phyloP scores from a whole-genome alignment of 228 moss, liverwort and hornwort genomes.

The Sphagnum magellanicum region DNA sequence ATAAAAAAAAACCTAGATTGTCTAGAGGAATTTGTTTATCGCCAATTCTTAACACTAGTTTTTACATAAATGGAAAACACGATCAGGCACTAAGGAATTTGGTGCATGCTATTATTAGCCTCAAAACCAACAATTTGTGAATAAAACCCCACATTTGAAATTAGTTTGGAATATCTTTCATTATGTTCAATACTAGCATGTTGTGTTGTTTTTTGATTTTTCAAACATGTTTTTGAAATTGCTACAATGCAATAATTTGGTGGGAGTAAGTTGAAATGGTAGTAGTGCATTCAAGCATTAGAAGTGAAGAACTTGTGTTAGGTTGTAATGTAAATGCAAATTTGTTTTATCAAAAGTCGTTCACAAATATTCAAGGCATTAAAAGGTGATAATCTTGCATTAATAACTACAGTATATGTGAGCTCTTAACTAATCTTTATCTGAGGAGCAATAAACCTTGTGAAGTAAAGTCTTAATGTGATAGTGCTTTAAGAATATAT shows the following conservation, averaged over 20 bases:
- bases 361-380: slow-evolving; percentile 78
- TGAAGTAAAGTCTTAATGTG: slow-evolving; percentile 74
- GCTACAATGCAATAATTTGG: no score
- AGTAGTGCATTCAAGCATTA: slow-evolving; percentile 72
- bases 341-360: slow-evolving; percentile 79
- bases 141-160: slow-evolving; percentile 4
- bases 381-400: slow-evolving; percentile 79
- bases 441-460: slow-evolving; percentile 75
- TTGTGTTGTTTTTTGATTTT: neutral
- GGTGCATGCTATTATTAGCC: slow-evolving; percentile 59
- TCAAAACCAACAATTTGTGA: slow-evolving; percentile 73
- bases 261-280: slow-evolving; percentile 60
- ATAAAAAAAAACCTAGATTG: slow-evolving; percentile 66
- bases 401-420: slow-evolving; percentile 72
- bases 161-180: no score
- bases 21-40: slow-evolving; percentile 85
- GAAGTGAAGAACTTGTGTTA: slow-evolving; percentile 72
- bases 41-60: slow-evolving; percentile 77
- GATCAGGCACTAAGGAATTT: slow-evolving; percentile 80
- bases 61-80: slow-evolving; percentile 81
- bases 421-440: slow-evolving; percentile 74
- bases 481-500: slow-evolving; percentile 74
- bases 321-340: slow-evolving; percentile 76
- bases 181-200: no score
- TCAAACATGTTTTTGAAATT: neutral